Evolutionary conservation across 164 flowering plant species (phyloP).

Genomic region (Houttuynia cordata): DNA sequence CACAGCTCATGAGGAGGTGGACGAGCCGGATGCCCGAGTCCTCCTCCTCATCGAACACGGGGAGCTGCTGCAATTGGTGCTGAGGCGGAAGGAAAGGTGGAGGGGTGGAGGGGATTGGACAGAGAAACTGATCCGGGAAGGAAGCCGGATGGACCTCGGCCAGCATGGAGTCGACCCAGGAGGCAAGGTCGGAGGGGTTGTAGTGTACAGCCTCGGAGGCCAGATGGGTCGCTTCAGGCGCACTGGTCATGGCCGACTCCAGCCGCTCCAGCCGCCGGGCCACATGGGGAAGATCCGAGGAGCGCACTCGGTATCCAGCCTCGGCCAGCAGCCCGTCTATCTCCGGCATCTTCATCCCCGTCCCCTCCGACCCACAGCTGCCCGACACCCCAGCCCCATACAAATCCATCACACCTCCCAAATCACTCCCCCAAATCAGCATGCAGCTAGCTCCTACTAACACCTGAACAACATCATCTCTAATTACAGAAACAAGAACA

Average conservation of each 20-base stretch:
- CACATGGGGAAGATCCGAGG: conserved; percentile 49
- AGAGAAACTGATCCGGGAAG: not conserved
- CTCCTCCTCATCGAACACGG: conserved; percentile 27
- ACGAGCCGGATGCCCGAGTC: conserved; percentile 60
- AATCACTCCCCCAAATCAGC: not conserved
- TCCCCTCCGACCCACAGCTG: conserved; percentile 1
- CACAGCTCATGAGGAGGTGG: conserved; percentile 55
- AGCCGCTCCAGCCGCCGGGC: conserved; percentile 50
- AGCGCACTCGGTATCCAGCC: conserved; percentile 53
- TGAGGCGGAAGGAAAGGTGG: conserved; percentile 8
- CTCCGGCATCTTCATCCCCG: conserved; percentile 13
- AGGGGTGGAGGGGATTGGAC: conserved; percentile 3
- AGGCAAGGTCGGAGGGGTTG: conserved; percentile 61
- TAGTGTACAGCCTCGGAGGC: conserved; percentile 43
- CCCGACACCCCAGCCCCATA: conserved; percentile 19
- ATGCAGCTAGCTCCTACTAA: no score
- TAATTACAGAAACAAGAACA: no score
- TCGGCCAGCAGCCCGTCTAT: conserved; percentile 47
- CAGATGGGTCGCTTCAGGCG: conserved; percentile 23
- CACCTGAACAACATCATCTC: no score
- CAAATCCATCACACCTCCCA: conserved; percentile 14
- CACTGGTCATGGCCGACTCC: conserved; percentile 40
- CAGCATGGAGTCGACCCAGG: conserved; percentile 59
- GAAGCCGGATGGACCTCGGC: conserved; percentile 30
- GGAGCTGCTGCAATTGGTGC: conserved; percentile 9